Base-by-base conservation (phyloP, 139 green algal species). In the Micractinium sp. region DNA sequence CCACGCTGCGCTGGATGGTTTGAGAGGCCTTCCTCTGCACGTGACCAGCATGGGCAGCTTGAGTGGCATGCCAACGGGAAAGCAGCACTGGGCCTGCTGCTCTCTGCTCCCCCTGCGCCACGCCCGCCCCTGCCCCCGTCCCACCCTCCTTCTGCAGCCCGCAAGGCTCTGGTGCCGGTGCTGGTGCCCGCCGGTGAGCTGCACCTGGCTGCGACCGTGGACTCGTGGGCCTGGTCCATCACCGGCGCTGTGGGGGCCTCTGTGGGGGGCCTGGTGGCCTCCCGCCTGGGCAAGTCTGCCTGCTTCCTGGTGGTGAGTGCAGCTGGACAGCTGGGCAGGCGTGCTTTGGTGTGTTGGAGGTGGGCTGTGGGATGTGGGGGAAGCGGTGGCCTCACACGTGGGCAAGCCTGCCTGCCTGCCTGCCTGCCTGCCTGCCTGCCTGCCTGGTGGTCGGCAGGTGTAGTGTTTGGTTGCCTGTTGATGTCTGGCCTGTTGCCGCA, bases 151-250 rank as follows among this genome's bases (percentile, higher is more conserved):
- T 12, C 0, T 25, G 35, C 82, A 18, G 87, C 93, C 39, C 85
- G 92, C 41, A 85, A 87, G 41, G 92, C 92, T 19, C 41, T 95
- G 74, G 84, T 89, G 35, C 92, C 92, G 20, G 63, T 88, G 56
- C 31, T 95, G 69, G 92, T 95, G 19, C 88, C 92, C 14, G 47
- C 80, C 1, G 29, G 63, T 27, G 13, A 89, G 38, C 89, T 94
- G 82, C 92, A 87, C 73, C 77, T 94, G 41, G 93, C 93, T 20
- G 92, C 90, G 63, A 95, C 93, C 47, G 81, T 95, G 0, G 93
- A 95, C 77, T 86, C 89, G 60, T 87, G 47, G 20, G 85, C 84
- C 39, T 95, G 93, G 93, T 89, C 73, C 39, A 60, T 95, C 47
- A 94, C 87, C 2, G 86, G 78, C 3, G 93, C 93, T 3, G 77